A percentile compares a stretch with the other conserved stretches of the same genome.
These are phyloP conservation scores for Alnus rubra DNA, from an alignment of 306 rosid genomes.

Conservation along the genomic window DNA sequence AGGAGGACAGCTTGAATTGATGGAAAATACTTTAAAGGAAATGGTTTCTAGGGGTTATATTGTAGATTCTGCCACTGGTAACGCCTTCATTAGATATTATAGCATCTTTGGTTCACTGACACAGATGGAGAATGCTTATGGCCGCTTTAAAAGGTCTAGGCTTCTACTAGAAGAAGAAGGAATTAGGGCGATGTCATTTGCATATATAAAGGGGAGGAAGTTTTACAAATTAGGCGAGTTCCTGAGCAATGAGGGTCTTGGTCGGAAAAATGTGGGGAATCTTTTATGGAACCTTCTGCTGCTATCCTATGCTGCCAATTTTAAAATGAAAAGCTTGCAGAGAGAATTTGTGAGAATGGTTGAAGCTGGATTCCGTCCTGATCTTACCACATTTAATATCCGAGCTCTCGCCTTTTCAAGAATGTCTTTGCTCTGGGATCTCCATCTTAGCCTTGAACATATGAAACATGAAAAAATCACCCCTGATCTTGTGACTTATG, in stretches of 20 bases:
- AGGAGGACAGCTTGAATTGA: slow-evolving; percentile 67
- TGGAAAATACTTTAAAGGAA: slow-evolving; percentile 63
- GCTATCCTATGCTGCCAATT: slow-evolving; percentile 82
- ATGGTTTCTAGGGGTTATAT: slow-evolving; percentile 62
- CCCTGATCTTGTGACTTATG: slow-evolving; percentile 89
- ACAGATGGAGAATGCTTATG: slow-evolving; percentile 75
- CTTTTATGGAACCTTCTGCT: slow-evolving; percentile 83
- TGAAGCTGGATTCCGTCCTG: slow-evolving; percentile 70
- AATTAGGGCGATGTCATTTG: slow-evolving; percentile 65
- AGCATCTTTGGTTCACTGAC: slow-evolving; percentile 66
- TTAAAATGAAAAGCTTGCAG: slow-evolving; percentile 91
- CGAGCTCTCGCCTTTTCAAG: slow-evolving; percentile 89
- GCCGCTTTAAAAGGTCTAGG: slow-evolving; percentile 62
- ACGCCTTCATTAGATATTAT: slow-evolving; percentile 53
- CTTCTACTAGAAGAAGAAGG: slow-evolving; percentile 59
- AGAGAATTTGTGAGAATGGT: slow-evolving; percentile 78
- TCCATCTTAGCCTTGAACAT: slow-evolving; percentile 89
- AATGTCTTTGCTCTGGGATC: slow-evolving; percentile 91
- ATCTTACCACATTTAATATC: slow-evolving; percentile 79
- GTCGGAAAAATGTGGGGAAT: slow-evolving; percentile 72
- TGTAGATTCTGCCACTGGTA: slow-evolving; percentile 53
- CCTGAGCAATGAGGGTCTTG: slow-evolving; percentile 73
- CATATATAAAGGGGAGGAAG: slow-evolving; percentile 54
- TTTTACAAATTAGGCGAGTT: slow-evolving; percentile 72
- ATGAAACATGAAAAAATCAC: slow-evolving; percentile 60